Evolutionary conservation across 176 grass and related monocot genomes (phyloP), one percentile per base, ranked within the genome.

Genomic region (Zizania latifolia): DNA sequence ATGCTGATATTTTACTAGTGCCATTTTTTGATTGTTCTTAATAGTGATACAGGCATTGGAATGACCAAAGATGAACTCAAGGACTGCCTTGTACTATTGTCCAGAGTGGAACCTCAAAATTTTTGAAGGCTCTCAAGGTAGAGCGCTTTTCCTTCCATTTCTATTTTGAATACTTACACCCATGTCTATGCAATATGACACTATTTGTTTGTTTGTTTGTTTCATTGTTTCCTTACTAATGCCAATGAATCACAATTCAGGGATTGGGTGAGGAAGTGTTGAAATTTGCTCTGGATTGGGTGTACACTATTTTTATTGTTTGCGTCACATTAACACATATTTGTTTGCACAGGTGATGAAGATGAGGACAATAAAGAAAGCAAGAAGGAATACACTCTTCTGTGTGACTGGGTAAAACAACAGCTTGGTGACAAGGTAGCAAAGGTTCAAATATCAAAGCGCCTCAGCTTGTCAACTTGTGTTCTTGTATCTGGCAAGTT

Each of bases 1-100:
- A 0, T 41, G 56, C 0, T 53, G 13, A 36, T 5, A 8, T 64
- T 81, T 33, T 46, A 53, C 12, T 54, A 24, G 5, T 29, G 48
- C 21, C 22, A 0, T 34, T 45, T 86, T 38, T 16, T 61, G n/a
- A 45, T 68, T 46, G 4, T 26, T 12, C 11, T 67, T 53, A 61
- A 61, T 17, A 68, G 37, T 68, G 64, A 98, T 66, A 94, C 68
- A 84, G 89, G 94, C 50, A 86, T 94, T 88, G 94, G 94, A 55
- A 98, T 98, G 94, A 98, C 91, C 28, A 98, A 98, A 75, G 88
- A 98, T 44, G 94, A 98, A 21, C 91, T 98, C 59, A 87, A 92
- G 51, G 94, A 94, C 84, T 98, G 94, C 79, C 94, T 98, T 75
- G 94, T 43, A 98, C 91, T 79, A 94, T 98, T 60, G 94, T 91